These are phyloP conservation scores for Biscogniauxia mediterranea DNA, from an alignment of 2,329 filamentous ascomycete genomes.

Conservation along the genomic window DNA sequence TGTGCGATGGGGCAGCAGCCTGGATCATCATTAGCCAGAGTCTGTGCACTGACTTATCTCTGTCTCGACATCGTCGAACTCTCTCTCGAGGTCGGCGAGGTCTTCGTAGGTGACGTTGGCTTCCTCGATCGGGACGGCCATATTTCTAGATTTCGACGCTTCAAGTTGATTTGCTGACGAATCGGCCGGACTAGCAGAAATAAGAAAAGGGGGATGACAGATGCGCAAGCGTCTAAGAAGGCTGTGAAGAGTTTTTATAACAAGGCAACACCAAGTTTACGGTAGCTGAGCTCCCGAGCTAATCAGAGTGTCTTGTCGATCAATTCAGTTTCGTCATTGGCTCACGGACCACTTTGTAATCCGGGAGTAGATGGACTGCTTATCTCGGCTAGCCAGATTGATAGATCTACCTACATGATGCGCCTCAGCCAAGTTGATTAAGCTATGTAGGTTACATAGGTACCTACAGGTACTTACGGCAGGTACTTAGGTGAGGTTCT, in stretches of 20 bases:
- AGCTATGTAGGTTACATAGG: slow-evolving; percentile 14
- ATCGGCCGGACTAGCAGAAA: background rate
- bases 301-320: background rate
- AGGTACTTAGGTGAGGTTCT: no score
- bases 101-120: slow-evolving; percentile 64
- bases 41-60: slow-evolving; percentile 67
- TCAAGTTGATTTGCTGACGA: background rate
- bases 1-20: background rate
- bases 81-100: slow-evolving; percentile 74
- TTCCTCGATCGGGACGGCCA: slow-evolving; percentile 20
- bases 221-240: background rate
- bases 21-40: background rate
- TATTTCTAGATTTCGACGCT: slow-evolving; percentile 6
- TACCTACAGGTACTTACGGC: no score
- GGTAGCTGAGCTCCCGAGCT: background rate
- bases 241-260: slow-evolving; percentile 1
- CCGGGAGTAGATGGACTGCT: background rate
- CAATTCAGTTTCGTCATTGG: background rate
- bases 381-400: background rate
- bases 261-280: background rate
- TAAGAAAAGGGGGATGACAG: background rate
- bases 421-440: background rate
- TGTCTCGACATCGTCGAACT: slow-evolving; percentile 80
- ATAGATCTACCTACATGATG: background rate
- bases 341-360: background rate